A percentile compares a stretch with the other conserved stretches of the same genome.
These are phyloP conservation scores for Friedmanniomyces simplex DNA, from an alignment of 495 filamentous ascomycete species.

Conservation along the genomic window DNA sequence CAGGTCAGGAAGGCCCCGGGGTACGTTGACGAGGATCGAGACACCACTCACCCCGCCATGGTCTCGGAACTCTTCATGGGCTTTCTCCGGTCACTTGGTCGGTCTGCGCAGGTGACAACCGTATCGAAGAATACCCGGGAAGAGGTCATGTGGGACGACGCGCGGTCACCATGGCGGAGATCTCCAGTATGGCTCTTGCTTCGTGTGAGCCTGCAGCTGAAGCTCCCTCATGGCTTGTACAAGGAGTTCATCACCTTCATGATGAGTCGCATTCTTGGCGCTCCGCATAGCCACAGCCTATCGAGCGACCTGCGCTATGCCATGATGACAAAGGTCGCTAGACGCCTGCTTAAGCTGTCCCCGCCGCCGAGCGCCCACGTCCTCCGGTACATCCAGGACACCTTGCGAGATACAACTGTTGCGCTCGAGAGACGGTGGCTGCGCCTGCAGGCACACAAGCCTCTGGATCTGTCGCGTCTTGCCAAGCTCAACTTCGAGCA, in stretches of 20 bases:
- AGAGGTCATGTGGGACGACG: constrained; percentile 43
- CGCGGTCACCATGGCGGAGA: constrained; percentile 41
- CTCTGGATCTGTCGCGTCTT: not conserved
- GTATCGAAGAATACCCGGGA: constrained; percentile 53
- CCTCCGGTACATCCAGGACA: not conserved
- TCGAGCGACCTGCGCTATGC: constrained; percentile 7
- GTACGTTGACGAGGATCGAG: constrained; percentile 38
- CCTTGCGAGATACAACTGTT: not conserved
- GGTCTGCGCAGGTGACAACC: constrained; percentile 19
- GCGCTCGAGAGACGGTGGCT: not conserved
- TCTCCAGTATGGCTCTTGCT: constrained; percentile 52
- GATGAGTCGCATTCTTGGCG: constrained; percentile 34
- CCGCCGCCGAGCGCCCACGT: not conserved
- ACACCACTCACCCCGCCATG: constrained; percentile 45
- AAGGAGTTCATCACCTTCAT: constrained; percentile 49
- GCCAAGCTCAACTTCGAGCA: not conserved
- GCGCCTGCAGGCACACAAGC: not conserved
- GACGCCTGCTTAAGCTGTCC: constrained; percentile 6
- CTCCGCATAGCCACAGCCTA: constrained; percentile 10
- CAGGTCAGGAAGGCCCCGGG: constrained; percentile 35
- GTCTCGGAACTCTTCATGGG: constrained; percentile 46
- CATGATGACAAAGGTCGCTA: constrained; percentile 15
- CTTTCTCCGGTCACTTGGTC: constrained; percentile 38
- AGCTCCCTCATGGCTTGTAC: constrained; percentile 30
- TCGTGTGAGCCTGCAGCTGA: constrained; percentile 43